Conservation (phyloP, 2,329 filamentous ascomycete species). For the Lachnellula arida region DNA sequence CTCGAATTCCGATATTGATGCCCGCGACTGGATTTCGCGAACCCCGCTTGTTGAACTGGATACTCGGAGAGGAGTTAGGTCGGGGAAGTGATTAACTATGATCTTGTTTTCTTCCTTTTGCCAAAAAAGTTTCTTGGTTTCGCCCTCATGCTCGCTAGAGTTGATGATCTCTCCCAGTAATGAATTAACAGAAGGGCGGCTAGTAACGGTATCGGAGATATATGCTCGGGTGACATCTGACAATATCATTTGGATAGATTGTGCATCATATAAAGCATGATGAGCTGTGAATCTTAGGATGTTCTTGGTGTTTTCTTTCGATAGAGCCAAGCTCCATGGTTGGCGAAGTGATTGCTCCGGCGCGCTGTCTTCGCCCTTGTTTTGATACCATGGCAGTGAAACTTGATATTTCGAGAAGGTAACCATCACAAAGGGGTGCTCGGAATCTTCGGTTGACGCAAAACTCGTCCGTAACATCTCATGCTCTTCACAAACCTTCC, state of each 20-base stretch:
- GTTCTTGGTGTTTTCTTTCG: constrained; percentile 1
- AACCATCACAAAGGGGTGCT: constrained; percentile 70
- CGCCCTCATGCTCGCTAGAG: constrained; percentile 27
- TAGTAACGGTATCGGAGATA: constrained; percentile 21
- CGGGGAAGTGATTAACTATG: constrained; percentile 68
- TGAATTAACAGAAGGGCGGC: constrained; percentile 35
- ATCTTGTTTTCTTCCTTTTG: constrained; percentile 45
- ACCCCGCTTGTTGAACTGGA: constrained; percentile 33
- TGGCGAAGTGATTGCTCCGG: constrained; percentile 9
- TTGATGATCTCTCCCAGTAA: constrained; percentile 42
- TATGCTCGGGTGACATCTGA: constrained; percentile 48
- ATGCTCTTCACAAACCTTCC: constrained; percentile 46
- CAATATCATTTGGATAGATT: constrained; percentile 64
- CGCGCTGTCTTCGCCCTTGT: constrained; percentile 2
- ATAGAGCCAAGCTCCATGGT: constrained; percentile 28
- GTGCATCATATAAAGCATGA: constrained; percentile 83
- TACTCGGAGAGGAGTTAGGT: constrained; percentile 59
- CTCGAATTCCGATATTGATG: constrained; percentile 46
- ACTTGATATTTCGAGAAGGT: constrained; percentile 43
- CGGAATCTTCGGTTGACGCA: constrained; percentile 52
- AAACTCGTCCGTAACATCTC: constrained; percentile 78
- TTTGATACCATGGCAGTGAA: constrained; percentile 38
- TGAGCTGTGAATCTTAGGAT: constrained; percentile 41
- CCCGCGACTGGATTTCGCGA: constrained; percentile 35
- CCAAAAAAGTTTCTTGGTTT: constrained; percentile 57